Evolutionary conservation across 176 grass and related monocot genomes (phyloP).

Genomic region (Bonia amplexicaulis): DNA sequence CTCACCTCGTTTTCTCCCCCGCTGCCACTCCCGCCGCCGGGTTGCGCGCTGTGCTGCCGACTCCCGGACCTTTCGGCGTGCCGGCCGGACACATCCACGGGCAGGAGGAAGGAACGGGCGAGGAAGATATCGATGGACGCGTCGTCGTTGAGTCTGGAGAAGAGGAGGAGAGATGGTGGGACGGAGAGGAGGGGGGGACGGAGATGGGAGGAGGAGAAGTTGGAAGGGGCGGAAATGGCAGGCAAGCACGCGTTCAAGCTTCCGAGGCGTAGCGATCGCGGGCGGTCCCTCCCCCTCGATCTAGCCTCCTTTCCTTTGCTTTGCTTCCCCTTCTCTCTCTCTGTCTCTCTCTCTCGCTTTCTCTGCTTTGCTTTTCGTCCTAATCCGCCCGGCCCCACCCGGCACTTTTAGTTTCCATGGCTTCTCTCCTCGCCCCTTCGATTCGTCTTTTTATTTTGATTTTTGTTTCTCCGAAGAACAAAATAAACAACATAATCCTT

Average conservation of each 20-base stretch:
- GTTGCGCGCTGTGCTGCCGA: not conserved
- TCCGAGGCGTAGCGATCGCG: constrained; percentile 48
- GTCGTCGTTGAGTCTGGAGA: not conserved
- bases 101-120: not conserved
- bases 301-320: constrained; percentile 32
- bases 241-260: constrained; percentile 95
- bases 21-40: not conserved
- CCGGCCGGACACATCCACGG: not conserved
- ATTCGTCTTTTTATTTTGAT: too few relatives aligned
- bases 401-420: constrained; percentile 26
- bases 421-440: not conserved
- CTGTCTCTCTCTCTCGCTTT: not conserved
- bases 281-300: constrained; percentile 63
- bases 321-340: constrained; percentile 20
- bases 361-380: constrained; percentile 44
- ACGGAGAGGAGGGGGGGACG: not conserved
- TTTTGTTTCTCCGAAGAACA: too few relatives aligned
- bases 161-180: not conserved
- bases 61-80: not conserved
- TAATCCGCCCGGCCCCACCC: constrained; percentile 27
- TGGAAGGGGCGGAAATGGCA: constrained; percentile 59
- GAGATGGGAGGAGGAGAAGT: not conserved
- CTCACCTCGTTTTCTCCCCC: constrained; percentile 16
- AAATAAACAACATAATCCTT: too few relatives aligned
- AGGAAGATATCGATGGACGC: not conserved